A percentile compares a stretch with the other conserved stretches of the same genome.
Evolutionary conservation across 805 yeast genomes (phyloP).

Genomic region (Jamesozyma hellenica): DNA sequence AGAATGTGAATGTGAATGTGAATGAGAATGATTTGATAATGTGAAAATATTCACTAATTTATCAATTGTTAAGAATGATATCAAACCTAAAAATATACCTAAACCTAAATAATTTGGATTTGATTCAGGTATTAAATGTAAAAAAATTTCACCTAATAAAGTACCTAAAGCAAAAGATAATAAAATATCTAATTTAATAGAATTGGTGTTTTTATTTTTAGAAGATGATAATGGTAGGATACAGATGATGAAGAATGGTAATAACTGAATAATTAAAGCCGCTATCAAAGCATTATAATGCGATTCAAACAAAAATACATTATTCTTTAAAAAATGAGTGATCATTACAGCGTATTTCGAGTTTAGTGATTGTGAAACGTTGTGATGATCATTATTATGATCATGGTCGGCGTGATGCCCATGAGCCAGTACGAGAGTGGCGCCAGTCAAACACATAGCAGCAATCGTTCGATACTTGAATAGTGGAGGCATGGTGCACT

Average conservation of each 20-base stretch:
- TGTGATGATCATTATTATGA: not conserved
- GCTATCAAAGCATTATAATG: conserved; percentile 55
- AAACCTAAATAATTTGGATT: conserved; percentile 36
- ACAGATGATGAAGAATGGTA: conserved; percentile 49
- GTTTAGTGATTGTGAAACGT: not conserved
- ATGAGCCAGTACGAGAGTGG: not conserved
- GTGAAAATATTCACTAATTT: conserved; percentile 42
- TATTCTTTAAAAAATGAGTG: conserved; percentile 6
- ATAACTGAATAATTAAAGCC: conserved; percentile 52
- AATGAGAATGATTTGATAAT: conserved; percentile 13
- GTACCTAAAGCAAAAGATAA: conserved; percentile 65
- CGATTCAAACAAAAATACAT: conserved; percentile 29
- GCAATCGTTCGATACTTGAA: not conserved
- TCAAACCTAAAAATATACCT: conserved; percentile 51
- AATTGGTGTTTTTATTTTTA: not conserved
- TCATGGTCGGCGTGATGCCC: conserved; percentile 3
- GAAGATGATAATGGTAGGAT: conserved; percentile 36
- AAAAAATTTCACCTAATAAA: conserved; percentile 60
- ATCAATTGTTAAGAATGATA: conserved; percentile 52
- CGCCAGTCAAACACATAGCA: not conserved
- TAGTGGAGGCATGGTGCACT: not conserved
- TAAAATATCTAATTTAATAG: conserved; percentile 34
- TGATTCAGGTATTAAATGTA: conserved; percentile 61
- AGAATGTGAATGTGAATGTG: conserved; percentile 32
- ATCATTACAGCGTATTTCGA: not conserved